Percentiles rank a stretch among this genome's conserved stretches.
phyloP scores from a whole-genome alignment of 768 basidiomycete genomes.

The Panaeolus cyanescens region DNA sequence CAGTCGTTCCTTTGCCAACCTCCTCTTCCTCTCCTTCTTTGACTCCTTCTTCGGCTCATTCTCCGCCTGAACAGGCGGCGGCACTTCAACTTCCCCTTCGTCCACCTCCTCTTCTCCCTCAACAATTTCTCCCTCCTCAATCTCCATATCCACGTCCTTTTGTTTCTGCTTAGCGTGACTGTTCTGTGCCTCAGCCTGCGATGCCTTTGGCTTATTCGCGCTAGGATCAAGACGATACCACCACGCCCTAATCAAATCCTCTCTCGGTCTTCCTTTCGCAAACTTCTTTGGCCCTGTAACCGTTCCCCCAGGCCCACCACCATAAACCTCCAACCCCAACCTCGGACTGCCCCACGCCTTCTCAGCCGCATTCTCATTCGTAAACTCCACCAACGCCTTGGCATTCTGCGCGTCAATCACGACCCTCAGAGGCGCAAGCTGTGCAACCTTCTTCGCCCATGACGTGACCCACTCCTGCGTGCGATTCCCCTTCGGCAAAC shows the following conservation, averaged over 20 bases:
- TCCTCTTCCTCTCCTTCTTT: slow-evolving; percentile 29
- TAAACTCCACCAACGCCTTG: slow-evolving; percentile 56
- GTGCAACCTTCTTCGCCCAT: slow-evolving; percentile 42
- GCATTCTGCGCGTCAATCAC: slow-evolving; percentile 41
- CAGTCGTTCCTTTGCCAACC: slow-evolving; percentile 26
- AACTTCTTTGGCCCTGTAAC: slow-evolving; percentile 30
- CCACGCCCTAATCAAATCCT: slow-evolving; percentile 48
- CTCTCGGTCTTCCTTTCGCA: slow-evolving; percentile 44
- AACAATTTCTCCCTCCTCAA: slow-evolving; percentile 53
- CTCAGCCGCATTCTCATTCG: slow-evolving; percentile 41
- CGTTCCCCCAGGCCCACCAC: background rate
- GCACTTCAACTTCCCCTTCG: slow-evolving; percentile 6
- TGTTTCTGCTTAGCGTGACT: background rate
- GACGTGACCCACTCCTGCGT: slow-evolving; percentile 38
- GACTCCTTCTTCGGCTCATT: slow-evolving; percentile 31
- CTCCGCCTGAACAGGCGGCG: slow-evolving; percentile 23
- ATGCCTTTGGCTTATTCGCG: slow-evolving; percentile 22
- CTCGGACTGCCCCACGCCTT: slow-evolving; percentile 53
- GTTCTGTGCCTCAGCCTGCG: background rate
- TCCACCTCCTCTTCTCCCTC: slow-evolving; percentile 33
- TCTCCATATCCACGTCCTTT: slow-evolving; percentile 41
- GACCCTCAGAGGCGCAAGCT: slow-evolving; percentile 36
- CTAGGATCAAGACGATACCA: slow-evolving; percentile 49
- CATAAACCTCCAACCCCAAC: slow-evolving; percentile 28
- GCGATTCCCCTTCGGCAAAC: slow-evolving; percentile 51